Conservation (phyloP, 202 grass and related monocot genomes). For the Carex arenaria region DNA sequence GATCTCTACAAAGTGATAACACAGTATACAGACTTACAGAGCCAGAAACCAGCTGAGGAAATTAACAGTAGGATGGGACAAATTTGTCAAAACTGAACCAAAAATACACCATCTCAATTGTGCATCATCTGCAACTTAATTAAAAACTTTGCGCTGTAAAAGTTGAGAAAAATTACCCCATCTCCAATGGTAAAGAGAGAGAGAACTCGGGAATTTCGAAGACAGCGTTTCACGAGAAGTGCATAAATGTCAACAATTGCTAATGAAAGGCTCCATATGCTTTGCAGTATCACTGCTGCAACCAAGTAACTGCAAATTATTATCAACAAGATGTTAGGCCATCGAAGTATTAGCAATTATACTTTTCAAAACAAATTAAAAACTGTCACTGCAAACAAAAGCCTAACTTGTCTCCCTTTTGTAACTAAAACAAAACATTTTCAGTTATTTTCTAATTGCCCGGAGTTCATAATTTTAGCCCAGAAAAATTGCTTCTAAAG, state of each 20-base stretch:
- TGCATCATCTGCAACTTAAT: not conserved
- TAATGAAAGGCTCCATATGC: conserved; percentile 78
- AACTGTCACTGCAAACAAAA: not conserved
- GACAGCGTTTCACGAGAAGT: conserved; percentile 80
- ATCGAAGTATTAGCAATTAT: not conserved
- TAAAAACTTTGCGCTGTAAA: conserved; percentile 5
- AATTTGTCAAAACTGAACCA: not conserved
- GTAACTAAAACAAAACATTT: not conserved
- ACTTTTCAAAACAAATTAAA: not conserved
- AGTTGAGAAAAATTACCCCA: conserved; percentile 50
- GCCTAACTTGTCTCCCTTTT: not conserved
- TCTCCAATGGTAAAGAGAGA: conserved; percentile 96
- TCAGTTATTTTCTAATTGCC: not conserved
- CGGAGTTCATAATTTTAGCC: not conserved
- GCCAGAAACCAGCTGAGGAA: not conserved
- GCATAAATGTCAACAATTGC: conserved; percentile 89
- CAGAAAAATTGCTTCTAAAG: not conserved
- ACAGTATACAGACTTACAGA: not conserved
- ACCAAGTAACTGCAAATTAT: conserved; percentile 65
- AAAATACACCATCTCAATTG: not conserved
- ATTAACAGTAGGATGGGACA: not conserved
- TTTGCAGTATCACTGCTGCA: conserved; percentile 74
- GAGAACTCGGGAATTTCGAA: conserved; percentile 45
- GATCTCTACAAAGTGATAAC: not conserved
- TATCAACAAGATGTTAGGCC: conserved; percentile 1